These are phyloP conservation scores for Lasiosphaeria hispida DNA, from an alignment of 495 filamentous ascomycete species.

Conservation along the genomic window DNA sequence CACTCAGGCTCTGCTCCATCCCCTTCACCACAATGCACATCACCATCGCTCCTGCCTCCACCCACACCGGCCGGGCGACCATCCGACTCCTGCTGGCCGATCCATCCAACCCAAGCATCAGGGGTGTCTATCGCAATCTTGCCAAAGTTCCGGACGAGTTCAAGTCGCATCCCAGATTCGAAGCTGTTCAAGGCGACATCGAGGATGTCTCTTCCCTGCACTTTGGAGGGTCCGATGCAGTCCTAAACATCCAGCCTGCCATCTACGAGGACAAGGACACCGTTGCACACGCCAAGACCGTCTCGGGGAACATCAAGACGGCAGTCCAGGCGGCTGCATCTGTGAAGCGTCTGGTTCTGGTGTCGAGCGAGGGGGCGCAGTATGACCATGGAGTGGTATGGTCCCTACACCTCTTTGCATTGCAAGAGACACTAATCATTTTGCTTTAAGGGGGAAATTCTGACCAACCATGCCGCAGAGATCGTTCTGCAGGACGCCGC, in stretches of 20 bases:
- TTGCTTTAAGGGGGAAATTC: conserved; percentile 24
- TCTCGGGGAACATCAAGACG: conserved; percentile 23
- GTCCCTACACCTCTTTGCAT: background rate
- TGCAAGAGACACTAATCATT: background rate
- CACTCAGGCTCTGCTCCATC: no score
- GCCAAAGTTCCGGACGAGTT: conserved; percentile 23
- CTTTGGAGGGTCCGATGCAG: conserved; percentile 16
- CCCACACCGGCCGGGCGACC: conserved; percentile 23
- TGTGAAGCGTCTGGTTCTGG: conserved; percentile 18
- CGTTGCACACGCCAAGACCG: conserved; percentile 11
- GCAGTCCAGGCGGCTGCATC: conserved; percentile 20
- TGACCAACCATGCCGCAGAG: conserved; percentile 25
- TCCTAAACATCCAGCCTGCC: conserved; percentile 23
- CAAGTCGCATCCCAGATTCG: conserved; percentile 17
- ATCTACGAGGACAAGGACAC: conserved; percentile 12
- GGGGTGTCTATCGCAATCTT: conserved; percentile 25
- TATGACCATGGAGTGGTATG: conserved; percentile 22
- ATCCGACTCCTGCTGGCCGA: conserved; percentile 25
- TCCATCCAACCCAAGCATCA: conserved; percentile 12
- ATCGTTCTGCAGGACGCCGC: conserved; percentile 12
- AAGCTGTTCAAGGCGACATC: conserved; percentile 25
- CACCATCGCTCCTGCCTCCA: conserved; percentile 23
- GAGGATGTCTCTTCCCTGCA: conserved; percentile 15
- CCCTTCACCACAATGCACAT: conserved; percentile 18
- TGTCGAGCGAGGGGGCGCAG: conserved; percentile 26